Base-by-base conservation (phyloP, 306 rosid genomes). In the Prunus mira region DNA sequence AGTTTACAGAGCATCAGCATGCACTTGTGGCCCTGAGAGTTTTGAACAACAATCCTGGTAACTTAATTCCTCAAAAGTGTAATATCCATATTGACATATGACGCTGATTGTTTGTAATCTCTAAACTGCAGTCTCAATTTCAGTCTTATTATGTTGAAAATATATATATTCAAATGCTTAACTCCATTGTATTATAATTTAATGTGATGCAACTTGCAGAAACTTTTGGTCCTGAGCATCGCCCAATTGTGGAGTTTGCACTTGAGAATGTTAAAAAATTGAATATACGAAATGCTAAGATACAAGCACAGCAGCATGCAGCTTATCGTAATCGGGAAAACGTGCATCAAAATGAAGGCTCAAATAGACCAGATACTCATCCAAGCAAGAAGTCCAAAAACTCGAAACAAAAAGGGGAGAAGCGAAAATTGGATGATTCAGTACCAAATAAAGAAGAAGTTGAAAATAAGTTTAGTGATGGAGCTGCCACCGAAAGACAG, bases 201-300 rank as follows among this genome's bases (percentile, higher is more conserved):
- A 30, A 65, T 54, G n/a, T 63, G 65, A 24, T 60, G 38, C 58
- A 65, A 77, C 72, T 73, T 74, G 72, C 67, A 89, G 99, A 86
- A 83, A 92, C 97, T 65, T 95, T 95, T 82, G 96, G 96, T 78
- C 80, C 90, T n/a, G 93, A 84, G 46, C 86, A 91, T 76, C 93
- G 99, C 9, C 99, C 97, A 0, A 91, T 95, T n/a, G 96, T 95
- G 72, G 99, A 95, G 91, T 95, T 95, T 60, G 97, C 99, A 60
- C 62, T 95, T 55, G 97, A 95, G 80, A 92, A 95, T 76, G 91
- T 95, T 82, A 93, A 89, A 77, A 86, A 84, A 9, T 57, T 95
- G 82, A 90, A 91, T 83, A 79, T 83, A 47, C 84, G 96, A 28
- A 89, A 89, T 15, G 84, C 82, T 2, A 90, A 82, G 84, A 77